Evolutionary conservation across 2,329 filamentous ascomycete species (phyloP).

Genomic region (Didymella glomerata): DNA sequence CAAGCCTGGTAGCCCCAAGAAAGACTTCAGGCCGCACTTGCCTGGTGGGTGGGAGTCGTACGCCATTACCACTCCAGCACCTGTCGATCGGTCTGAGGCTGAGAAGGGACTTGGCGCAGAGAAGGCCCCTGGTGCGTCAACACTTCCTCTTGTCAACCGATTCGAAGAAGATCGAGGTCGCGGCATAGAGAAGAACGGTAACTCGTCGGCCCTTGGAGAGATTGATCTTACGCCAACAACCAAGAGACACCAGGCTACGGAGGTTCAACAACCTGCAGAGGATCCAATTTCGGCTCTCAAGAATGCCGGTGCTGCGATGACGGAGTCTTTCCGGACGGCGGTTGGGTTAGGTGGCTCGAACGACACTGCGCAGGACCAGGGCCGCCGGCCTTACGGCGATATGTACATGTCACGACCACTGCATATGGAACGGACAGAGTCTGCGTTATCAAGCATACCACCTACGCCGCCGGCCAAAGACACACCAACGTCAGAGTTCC

Average conservation of each 20-base stretch:
- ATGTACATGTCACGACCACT: constrained; percentile 50
- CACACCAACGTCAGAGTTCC: constrained; percentile 40
- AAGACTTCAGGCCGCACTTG: constrained; percentile 59
- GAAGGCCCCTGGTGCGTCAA: constrained; percentile 18
- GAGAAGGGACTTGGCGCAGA: constrained; percentile 39
- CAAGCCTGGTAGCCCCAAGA: constrained; percentile 49
- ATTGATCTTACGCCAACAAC: constrained; percentile 50
- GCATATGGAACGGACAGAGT: constrained; percentile 49
- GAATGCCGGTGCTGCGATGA: constrained; percentile 59
- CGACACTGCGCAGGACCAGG: constrained; percentile 21
- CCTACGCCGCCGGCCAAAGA: constrained; percentile 61
- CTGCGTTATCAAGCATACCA: constrained; percentile 48
- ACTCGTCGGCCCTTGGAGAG: constrained; percentile 34
- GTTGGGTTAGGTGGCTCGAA: constrained; percentile 42
- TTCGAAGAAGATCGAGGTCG: constrained; percentile 39
- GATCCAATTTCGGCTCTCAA: constrained; percentile 56
- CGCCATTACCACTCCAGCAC: constrained; percentile 51
- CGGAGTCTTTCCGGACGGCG: constrained; percentile 55
- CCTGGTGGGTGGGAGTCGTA: constrained; percentile 65
- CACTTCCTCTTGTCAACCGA: constrained; percentile 40
- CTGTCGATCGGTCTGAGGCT: constrained; percentile 39
- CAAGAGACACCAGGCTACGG: constrained; percentile 42
- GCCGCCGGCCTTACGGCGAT: constrained; percentile 39
- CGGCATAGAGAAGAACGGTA: constrained; percentile 13
- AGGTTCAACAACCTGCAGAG: constrained; percentile 24